Base-by-base conservation (phyloP, 768 basidiomycete species). In the Rhodosporidiobolus odoratus region DNA sequence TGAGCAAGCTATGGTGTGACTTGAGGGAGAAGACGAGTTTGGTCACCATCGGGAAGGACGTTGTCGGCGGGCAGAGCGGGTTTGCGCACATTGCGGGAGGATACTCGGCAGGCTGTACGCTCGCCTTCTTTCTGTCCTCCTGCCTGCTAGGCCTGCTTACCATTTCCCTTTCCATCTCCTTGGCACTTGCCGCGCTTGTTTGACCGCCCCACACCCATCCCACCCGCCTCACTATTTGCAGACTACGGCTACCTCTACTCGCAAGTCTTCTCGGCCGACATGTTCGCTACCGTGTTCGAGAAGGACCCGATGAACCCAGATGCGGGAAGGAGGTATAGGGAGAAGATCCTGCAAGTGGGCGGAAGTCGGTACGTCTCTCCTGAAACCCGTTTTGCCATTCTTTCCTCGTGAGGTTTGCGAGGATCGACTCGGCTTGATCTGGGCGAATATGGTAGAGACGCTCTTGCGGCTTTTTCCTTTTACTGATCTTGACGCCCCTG, bases 1-100 rank as follows among this genome's bases (percentile, higher is more conserved):
- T 88, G 78, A 91, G 89, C n/a, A 79, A 82, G 62, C 81, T 92
- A 21, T 94, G 91, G 91, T 89, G 87, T 75, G 82, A 83, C 19
- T 80, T 92, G 61, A 83, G 90, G 27, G 85, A 91, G 77, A 25
- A 76, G 60, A 66, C 73, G 10, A 58, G 62, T 17, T 47, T 78
- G 25, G 72, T 75, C 10, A 52, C 61, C 19, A 86, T 91, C 9
- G 69, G 70, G 16, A 84, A 83, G 25, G 84, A 84, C 71, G 81
- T 82, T 25, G 82, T 82, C 47, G 86, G 89, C 37, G 91, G 90
- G 2, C 91, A 92, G 77, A 86, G 84, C 53, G 80, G 85, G 2
- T 92, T 93, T 75, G 87, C 84, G 0, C 90, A 92, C 78, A 87
- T 92, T 53, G 85, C 68, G 48, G 69, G 69, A n/a, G 69, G 69